Base-by-base conservation (phyloP, 1,139 yeast genomes). In the Debaryomycetaceae sp. region DNA sequence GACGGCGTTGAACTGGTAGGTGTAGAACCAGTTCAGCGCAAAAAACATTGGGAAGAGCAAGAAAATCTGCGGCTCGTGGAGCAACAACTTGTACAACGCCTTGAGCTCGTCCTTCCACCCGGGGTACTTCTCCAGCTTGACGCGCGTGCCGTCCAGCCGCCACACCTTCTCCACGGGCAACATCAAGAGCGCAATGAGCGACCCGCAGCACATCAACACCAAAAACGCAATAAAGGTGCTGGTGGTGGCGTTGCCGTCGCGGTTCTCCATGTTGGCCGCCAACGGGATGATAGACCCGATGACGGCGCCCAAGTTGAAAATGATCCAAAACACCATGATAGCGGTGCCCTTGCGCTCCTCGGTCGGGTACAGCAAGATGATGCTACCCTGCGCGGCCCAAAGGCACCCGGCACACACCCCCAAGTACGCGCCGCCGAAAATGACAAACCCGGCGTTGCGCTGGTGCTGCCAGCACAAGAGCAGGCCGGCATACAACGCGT, bases 241-340 rank as follows among this genome's bases (percentile, higher is more conserved):
- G 42, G 71, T 74, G 32, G 61, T 64, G 25, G 64, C 80, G 16
- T 65, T 43, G 19, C 61, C 45, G 4, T 48, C 51, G 21, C 50
- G 48, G 39, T 59, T 58, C 33, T 65, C 44, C 40, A 74, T 43
- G 44, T 69, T 72, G 41, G 67, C 59, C 18, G 70, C 78, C 48
- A 75, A 65, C n/a, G 78, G 76, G 38, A 75, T 68, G 31, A 71
- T 55, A 12, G 74, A 61, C 34, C 81, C 80, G 38, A 68, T 71
- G 32, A 75, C 82, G 10, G 77, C 79, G 46, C 83, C 83, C 41
- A 76, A 54, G 55, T 76, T 75, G 62, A 77, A 77, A 36, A 77
- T 72, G 35, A 72, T 61, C 83, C 83, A 77, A 51, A 76, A 77
- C 15, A 71, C 50, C 68, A 65, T 61, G 32, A 77, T 64, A 33